Conservation (phyloP, 2,329 filamentous ascomycete species). For the Grosmannia clavigera region DNA sequence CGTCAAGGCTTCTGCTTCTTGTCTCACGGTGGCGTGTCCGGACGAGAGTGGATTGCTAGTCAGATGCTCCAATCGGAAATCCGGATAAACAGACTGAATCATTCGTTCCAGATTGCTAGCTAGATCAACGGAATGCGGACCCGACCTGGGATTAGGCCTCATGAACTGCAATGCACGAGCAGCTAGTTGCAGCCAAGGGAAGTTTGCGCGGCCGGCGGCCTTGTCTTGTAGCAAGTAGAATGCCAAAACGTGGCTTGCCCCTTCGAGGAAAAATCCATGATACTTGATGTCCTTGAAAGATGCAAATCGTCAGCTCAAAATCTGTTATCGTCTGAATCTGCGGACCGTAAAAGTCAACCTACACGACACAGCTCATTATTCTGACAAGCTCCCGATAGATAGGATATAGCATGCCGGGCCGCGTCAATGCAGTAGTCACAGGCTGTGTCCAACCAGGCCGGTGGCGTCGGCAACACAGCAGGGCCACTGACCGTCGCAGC, state of each 20-base stretch:
- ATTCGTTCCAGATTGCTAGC: constrained; percentile 8
- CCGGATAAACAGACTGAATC: constrained; percentile 10
- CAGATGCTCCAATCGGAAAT: constrained; percentile 7
- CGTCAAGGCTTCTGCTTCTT: neutral
- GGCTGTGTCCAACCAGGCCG: constrained; percentile 10
- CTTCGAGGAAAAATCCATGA: constrained; percentile 11
- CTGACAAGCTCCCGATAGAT: constrained; percentile 6
- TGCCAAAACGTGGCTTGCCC: constrained; percentile 8
- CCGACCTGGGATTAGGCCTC: neutral
- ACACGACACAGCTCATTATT: constrained; percentile 9
- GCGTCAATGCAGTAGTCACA: constrained; percentile 11
- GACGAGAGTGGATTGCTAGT: neutral
- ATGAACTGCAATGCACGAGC: constrained; percentile 7
- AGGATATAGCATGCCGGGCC: constrained; percentile 8
- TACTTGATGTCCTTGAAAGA: constrained; percentile 6
- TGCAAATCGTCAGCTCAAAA: neutral
- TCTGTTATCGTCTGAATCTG: neutral
- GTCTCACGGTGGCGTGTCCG: neutral
- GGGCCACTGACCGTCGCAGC: neutral
- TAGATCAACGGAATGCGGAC: constrained; percentile 3
- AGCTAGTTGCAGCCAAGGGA: constrained; percentile 10
- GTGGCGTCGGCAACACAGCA: constrained; percentile 4
- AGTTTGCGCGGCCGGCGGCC: neutral
- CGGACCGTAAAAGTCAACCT: neutral
- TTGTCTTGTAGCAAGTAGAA: constrained; percentile 9